These are phyloP conservation scores for Madurella mycetomatis DNA, from an alignment of 2,329 filamentous ascomycete genomes.

Conservation along the genomic window DNA sequence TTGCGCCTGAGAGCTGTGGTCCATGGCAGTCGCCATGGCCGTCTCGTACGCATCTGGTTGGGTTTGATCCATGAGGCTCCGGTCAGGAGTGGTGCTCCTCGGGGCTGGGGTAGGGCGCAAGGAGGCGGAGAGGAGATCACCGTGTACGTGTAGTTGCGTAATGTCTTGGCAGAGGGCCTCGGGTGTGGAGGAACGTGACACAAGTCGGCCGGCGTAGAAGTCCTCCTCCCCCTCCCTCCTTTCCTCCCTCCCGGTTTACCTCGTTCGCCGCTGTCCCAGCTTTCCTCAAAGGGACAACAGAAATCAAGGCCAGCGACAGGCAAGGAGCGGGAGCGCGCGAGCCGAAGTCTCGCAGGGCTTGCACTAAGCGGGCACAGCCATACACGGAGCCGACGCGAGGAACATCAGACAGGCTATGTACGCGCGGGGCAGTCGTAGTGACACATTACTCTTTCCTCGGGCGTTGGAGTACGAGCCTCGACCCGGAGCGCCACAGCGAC, in stretches of 20 bases:
- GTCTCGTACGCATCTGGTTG: conserved; percentile 16
- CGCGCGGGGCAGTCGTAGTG: conserved; percentile 3
- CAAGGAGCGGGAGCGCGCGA: neutral
- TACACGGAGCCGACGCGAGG: conserved; percentile 13
- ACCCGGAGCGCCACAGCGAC: neutral
- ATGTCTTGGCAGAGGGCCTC: neutral
- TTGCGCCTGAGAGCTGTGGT: conserved; percentile 19
- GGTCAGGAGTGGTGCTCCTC: neutral
- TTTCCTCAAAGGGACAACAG: neutral
- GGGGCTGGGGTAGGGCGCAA: neutral
- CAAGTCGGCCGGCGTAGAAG: no score
- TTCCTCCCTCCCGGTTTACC: neutral
- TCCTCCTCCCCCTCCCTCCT: neutral
- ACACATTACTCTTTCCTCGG: neutral
- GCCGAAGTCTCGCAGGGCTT: neutral
- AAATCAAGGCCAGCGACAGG: neutral
- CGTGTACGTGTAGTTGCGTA: no score
- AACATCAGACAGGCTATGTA: conserved; percentile 10
- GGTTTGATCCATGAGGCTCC: conserved; percentile 28
- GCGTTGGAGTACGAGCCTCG: conserved; percentile 1
- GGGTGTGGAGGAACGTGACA: neutral
- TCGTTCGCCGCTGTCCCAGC: neutral
- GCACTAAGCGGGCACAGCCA: conserved; percentile 12
- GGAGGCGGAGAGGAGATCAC: no score
- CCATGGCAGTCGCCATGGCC: conserved; percentile 17